phyloP scores from a whole-genome alignment of 768 basidiomycete genomes.

The Kwoniella europaea region DNA sequence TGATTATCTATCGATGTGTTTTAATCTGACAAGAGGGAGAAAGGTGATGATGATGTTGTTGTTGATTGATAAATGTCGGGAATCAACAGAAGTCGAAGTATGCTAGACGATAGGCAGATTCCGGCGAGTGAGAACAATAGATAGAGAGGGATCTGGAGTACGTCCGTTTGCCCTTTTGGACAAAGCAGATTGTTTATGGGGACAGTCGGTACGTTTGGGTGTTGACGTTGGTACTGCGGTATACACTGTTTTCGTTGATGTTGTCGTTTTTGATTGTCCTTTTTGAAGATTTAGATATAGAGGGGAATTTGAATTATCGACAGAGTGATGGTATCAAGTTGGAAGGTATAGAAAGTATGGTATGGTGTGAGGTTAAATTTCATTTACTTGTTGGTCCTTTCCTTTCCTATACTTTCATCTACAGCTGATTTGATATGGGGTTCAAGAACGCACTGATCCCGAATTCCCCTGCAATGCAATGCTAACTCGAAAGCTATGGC shows the following conservation, averaged over 20 bases:
- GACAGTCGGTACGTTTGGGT: not conserved
- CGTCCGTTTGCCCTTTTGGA: not conserved
- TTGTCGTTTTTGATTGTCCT: not conserved
- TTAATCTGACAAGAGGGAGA: not conserved
- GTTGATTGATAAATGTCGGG: not conserved
- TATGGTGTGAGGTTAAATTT: not conserved
- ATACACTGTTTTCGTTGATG: not conserved
- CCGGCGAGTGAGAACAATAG: not conserved
- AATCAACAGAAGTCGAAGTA: not conserved
- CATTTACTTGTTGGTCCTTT: not conserved
- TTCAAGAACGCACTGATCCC: not conserved
- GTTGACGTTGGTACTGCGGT: not conserved
- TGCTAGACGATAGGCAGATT: not conserved
- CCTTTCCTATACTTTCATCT: not conserved
- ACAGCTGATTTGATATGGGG: no score
- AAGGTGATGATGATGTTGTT: not conserved
- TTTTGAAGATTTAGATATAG: not conserved
- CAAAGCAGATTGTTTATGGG: not conserved
- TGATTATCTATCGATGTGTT: not conserved
- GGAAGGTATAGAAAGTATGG: not conserved
- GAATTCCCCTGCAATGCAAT: no score
- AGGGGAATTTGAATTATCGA: not conserved
- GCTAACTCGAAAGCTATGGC: no score
- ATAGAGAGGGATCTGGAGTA: not conserved
- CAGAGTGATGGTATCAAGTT: not conserved